Base-by-base conservation (phyloP, 2,329 filamentous ascomycete genomes). In the Ophiognomonia clavigignenti-juglandacearum region DNA sequence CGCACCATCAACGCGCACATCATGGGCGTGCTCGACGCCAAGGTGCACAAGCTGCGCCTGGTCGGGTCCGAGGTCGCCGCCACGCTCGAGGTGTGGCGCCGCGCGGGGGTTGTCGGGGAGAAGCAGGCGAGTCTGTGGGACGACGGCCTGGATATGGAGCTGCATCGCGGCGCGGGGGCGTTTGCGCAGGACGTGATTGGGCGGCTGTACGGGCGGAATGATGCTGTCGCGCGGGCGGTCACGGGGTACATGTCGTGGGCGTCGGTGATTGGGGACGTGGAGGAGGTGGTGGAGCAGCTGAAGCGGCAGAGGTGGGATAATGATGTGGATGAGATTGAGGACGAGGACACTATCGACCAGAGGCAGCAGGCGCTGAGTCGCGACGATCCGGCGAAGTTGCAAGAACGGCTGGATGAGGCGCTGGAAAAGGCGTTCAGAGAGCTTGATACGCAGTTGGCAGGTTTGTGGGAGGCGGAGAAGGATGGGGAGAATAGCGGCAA, bases 231-330 rank as follows among this genome's bases (percentile, higher is more conserved):
- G 29, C 71, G 70, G 44, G 78, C 84, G 0, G 71, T 83, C 2
- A 70, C 75, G 11, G 72, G 75, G 38, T 93, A 93, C 59, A 74
- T 81, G 48, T 74, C 75, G 1, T 96, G 91, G 90, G 77, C 82
- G 38, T 71, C 73, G n/a, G 77, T 84, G 5, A 78, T 95, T n/a
- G 77, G 84, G 50, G 80, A 83, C 43, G 78, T 86, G 13, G 75
- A 75, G 36, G 69, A 72, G 16, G 72, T 84, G 4, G 76, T 90
- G 7, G 79, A 82, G 34, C 73, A 79, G 48, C 75, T 93, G 56
- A 78, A 73, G 51, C 77, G 78, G 39, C 80, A 84, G 54, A 78
- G 81, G 47, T 91, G 87, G 86, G 85, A 91, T 53, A 84, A 88
- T 46, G 85, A 88, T 51, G 74, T 83, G 23, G 81, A 85, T 42